Evolutionary conservation across 192 early-diverging fungal species (phyloP).

Genomic region (Backusella psychrophila): DNA sequence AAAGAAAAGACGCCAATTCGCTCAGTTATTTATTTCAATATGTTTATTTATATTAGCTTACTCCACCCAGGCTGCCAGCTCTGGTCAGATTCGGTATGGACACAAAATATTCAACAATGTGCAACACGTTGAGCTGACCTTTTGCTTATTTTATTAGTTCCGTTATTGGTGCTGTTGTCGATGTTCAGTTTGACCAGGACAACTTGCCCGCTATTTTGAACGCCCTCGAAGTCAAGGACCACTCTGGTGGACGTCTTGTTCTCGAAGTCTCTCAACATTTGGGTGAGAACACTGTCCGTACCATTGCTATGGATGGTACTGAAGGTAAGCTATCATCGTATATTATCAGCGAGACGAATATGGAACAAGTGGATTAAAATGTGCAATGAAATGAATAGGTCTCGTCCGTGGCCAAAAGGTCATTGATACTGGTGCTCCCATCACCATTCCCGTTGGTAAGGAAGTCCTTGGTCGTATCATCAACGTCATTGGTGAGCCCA

Average conservation of each 20-base stretch:
- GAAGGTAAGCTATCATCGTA: conserved; percentile 41
- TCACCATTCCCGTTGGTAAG: conserved; percentile 89
- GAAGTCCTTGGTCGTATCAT: conserved; percentile 98
- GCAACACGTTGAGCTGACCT: conserved; percentile 45
- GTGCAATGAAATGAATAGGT: conserved; percentile 38
- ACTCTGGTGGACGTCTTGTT: conserved; percentile 80
- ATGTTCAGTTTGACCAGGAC: conserved; percentile 92
- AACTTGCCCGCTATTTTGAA: conserved; percentile 94
- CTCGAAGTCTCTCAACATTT: conserved; percentile 96
- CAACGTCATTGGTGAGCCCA: conserved; percentile 98
- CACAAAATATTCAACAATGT: background rate
- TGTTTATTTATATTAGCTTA: conserved; percentile 32
- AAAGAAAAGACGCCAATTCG: background rate
- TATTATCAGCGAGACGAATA: background rate
- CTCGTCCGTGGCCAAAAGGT: conserved; percentile 95
- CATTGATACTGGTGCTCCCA: conserved; percentile 90
- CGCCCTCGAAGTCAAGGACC: conserved; percentile 90
- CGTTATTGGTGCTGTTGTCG: conserved; percentile 99
- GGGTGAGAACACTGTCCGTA: conserved; percentile 98
- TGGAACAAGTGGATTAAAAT: background rate
- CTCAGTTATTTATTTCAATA: background rate
- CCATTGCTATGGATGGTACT: conserved; percentile 99
- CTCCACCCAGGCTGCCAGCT: conserved; percentile 39
- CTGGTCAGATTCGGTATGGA: conserved; percentile 30
- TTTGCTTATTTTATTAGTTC: conserved; percentile 46